These are phyloP conservation scores for Mucor velutinosus DNA, from an alignment of 371 early-diverging fungal genomes.

Conservation along the genomic window DNA sequence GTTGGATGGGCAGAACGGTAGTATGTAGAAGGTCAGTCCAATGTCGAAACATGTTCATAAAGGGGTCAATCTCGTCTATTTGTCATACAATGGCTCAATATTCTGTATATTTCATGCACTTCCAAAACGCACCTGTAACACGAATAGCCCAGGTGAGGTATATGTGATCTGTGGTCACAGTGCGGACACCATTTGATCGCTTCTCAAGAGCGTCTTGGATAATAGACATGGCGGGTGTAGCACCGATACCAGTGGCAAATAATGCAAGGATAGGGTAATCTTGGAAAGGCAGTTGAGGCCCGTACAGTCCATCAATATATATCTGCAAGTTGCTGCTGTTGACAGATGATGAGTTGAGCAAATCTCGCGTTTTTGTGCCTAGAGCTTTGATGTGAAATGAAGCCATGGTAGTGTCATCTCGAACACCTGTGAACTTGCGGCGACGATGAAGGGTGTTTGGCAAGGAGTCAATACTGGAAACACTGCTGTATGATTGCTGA, in stretches of 20 bases:
- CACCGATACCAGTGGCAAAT: constrained; percentile 49
- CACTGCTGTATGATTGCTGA: not conserved
- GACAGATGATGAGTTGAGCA: constrained; percentile 15
- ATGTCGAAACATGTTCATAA: constrained; percentile 35
- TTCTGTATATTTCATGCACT: not conserved
- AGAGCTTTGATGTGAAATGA: constrained; percentile 49
- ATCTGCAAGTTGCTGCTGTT: constrained; percentile 21
- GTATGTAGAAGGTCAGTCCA: constrained; percentile 26
- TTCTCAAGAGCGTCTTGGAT: constrained; percentile 43
- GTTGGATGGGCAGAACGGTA: constrained; percentile 25
- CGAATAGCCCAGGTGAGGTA: constrained; percentile 48
- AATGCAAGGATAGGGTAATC: constrained; percentile 38
- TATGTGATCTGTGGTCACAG: constrained; percentile 40
- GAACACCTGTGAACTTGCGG: constrained; percentile 19
- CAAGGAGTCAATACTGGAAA: constrained; percentile 11
- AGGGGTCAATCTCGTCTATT: constrained; percentile 37
- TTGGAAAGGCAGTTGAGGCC: constrained; percentile 42
- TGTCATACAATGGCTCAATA: not conserved
- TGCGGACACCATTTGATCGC: constrained; percentile 37
- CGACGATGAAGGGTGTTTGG: constrained; percentile 20
- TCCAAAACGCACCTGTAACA: constrained; percentile 22
- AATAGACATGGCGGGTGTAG: constrained; percentile 46
- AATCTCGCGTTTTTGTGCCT: constrained; percentile 33
- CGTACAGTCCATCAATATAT: constrained; percentile 49
- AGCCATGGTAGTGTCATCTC: constrained; percentile 21